Evolutionary conservation across 2,329 filamentous ascomycete species (phyloP), one percentile per base, ranked within the genome.

Genomic region (Lanzia echinophila): DNA sequence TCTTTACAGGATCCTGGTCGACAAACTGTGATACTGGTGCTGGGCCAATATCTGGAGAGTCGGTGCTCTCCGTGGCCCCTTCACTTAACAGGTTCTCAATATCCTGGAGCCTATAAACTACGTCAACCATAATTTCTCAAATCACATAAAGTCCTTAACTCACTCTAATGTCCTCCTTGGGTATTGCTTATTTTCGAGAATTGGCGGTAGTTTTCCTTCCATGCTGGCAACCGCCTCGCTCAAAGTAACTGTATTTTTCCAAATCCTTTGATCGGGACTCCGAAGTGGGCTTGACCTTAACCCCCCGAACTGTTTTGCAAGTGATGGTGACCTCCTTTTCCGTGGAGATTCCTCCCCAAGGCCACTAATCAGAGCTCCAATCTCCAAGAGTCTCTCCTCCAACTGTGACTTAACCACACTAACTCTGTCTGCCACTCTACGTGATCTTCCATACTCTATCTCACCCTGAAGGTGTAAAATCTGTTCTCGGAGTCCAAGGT

Each of bases 361-460:
- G 28, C 79, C 78, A 43, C 79, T 81, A 11, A 94, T 77, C 60
- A 92, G 73, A 3, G 77, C 75, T 31, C 81, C 78, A 70, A 90
- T 79, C 72, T 91, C 86, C 33, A 78, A 72, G 19, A 94, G 75
- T 70, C 91, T 90, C 2, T 79, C 75, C 66, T 90, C 84, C 58
- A 95, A 74, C 67, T 84, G 81, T 44, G 77, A 75, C 67, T 85
- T 90, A 62, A 91, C 82, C n/a, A 78, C 77, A 56, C 83, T 72
- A 10, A 88, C 82, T 67, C 86, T 81, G 56, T 87, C 81, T 55
- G 82, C 79, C 31, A 84, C 79, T 50, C 80, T 73, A 44, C 78
- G 77, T 44, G 78, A 72, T 46, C 77, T 76, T 52, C 79, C 81
- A 59, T 83, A 77, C 55, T 87, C 79, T 33, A 87, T 71, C 53